Percentiles rank a stretch among this genome's conserved stretches.
Evolutionary conservation across 2,329 filamentous ascomycete genomes (phyloP).

Genomic region (Apiospora hydei): DNA sequence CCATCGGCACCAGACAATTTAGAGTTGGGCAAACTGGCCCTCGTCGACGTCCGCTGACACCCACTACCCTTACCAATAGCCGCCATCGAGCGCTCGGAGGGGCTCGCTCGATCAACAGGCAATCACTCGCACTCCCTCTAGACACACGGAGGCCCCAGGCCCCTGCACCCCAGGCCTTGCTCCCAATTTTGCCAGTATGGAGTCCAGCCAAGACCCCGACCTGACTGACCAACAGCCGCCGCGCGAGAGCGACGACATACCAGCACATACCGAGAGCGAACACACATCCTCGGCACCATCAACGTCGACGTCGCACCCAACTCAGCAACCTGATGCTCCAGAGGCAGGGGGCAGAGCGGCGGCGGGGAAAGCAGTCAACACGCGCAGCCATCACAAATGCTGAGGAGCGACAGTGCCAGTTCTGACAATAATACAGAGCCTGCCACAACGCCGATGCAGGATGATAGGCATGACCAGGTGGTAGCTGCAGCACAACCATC

Average conservation of each 20-base stretch:
- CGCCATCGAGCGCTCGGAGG: slow-evolving; percentile 15
- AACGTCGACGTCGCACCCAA: slow-evolving; percentile 1
- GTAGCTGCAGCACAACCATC: neutral
- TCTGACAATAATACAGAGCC: neutral
- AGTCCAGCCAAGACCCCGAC: slow-evolving; percentile 6
- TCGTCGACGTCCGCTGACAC: slow-evolving; percentile 16
- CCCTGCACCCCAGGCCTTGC: slow-evolving; percentile 13
- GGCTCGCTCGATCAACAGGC: slow-evolving; percentile 7
- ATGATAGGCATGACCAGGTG: neutral
- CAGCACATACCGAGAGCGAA: neutral
- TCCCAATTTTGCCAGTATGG: slow-evolving; percentile 5
- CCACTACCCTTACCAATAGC: slow-evolving; percentile 10
- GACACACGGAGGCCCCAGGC: neutral
- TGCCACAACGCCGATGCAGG: slow-evolving; percentile 1
- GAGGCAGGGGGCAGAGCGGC: neutral
- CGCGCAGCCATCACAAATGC: neutral
- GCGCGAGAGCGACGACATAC: neutral
- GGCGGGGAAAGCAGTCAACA: neutral
- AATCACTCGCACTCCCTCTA: neutral
- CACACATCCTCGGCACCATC: neutral
- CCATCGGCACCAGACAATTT: slow-evolving; percentile 3
- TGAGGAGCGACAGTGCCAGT: neutral
- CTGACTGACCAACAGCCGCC: slow-evolving; percentile 8
- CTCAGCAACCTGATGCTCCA: neutral
- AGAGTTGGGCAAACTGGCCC: slow-evolving; percentile 19